A percentile compares a stretch with the other conserved stretches of the same genome.
Evolutionary conservation across 371 early-diverging fungal genomes (phyloP).

Genomic region (Rhizomucor miehei): DNA sequence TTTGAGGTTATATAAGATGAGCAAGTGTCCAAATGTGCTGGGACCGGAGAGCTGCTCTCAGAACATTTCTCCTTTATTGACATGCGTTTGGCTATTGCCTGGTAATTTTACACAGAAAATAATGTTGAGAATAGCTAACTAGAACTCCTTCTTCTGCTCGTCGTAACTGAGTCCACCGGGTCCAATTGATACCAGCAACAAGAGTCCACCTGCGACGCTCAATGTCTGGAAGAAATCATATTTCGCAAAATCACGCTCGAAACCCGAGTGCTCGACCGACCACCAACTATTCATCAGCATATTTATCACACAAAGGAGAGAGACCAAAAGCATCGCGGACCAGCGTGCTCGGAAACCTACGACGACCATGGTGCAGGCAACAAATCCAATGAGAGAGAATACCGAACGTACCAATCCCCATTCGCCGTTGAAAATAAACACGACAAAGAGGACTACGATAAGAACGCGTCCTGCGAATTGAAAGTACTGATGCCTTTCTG

Average conservation of each 20-base stretch:
- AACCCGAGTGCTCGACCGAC: slow-evolving; percentile 17
- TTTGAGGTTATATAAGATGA: no score
- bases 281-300: slow-evolving; percentile 88
- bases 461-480: slow-evolving; percentile 87
- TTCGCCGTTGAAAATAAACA: slow-evolving; percentile 81
- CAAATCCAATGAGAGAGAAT: slow-evolving; percentile 67
- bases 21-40: no score
- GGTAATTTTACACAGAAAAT: no score
- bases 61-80: no score
- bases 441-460: slow-evolving; percentile 84
- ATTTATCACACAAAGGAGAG: slow-evolving; percentile 84
- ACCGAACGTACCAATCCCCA: slow-evolving; percentile 63
- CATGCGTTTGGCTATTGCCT: no score
- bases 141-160: slow-evolving; percentile 95
- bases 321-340: slow-evolving; percentile 86
- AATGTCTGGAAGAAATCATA: slow-evolving; percentile 98
- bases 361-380: slow-evolving; percentile 88
- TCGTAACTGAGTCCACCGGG: slow-evolving; percentile 90
- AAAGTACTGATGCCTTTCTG: slow-evolving; percentile 74
- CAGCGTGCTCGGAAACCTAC: slow-evolving; percentile 95
- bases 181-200: slow-evolving; percentile 86
- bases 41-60: no score
- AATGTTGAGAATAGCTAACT: no score
- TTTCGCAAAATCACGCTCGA: slow-evolving; percentile 88
- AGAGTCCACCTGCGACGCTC: slow-evolving; percentile 91